Evolutionary conservation across 106 monocot genomes (phyloP).

Genomic region (Allium fistulosum): DNA sequence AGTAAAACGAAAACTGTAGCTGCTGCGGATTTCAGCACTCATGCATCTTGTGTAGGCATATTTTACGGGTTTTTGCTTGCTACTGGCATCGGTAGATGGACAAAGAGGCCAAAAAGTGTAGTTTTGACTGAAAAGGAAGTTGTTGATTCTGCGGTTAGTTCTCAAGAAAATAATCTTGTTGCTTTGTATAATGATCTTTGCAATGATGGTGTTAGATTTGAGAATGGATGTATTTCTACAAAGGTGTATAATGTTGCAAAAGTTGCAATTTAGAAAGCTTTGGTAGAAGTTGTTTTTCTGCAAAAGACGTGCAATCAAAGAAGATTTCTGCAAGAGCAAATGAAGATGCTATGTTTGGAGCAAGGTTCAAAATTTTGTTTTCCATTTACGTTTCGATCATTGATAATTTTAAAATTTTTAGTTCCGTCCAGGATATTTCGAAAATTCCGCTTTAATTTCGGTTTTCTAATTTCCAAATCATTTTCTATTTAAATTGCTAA

Average conservation of each 20-base stretch:
- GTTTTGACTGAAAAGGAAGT: constrained; percentile 26
- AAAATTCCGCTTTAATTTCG: too few species aligned
- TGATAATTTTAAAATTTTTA: too few species aligned
- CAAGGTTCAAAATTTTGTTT: too few species aligned
- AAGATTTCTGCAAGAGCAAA: constrained; percentile 24
- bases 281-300: constrained; percentile 51
- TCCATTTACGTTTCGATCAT: too few species aligned
- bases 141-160: constrained; percentile 29
- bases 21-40: constrained; percentile 74
- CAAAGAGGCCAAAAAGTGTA: constrained; percentile 38
- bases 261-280: constrained; percentile 67
- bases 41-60: constrained; percentile 83
- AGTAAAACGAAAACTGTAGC: constrained; percentile 51
- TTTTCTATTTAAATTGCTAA: too few species aligned
- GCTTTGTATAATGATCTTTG: constrained; percentile 88
- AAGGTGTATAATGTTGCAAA: constrained; percentile 86
- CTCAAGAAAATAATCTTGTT: constrained; percentile 41
- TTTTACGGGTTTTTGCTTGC: constrained; percentile 68
- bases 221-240: constrained; percentile 55
- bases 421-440: too few species aligned
- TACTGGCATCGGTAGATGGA: constrained; percentile 75
- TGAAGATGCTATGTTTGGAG: constrained; percentile 45
- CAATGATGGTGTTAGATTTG: constrained; percentile 64
- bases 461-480: too few species aligned
- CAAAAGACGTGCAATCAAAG: constrained; percentile 52